Percentiles rank a stretch among this genome's conserved stretches.
phyloP scores from a whole-genome alignment of 352 stramenopile species.

The Phytophthora brassicae region DNA sequence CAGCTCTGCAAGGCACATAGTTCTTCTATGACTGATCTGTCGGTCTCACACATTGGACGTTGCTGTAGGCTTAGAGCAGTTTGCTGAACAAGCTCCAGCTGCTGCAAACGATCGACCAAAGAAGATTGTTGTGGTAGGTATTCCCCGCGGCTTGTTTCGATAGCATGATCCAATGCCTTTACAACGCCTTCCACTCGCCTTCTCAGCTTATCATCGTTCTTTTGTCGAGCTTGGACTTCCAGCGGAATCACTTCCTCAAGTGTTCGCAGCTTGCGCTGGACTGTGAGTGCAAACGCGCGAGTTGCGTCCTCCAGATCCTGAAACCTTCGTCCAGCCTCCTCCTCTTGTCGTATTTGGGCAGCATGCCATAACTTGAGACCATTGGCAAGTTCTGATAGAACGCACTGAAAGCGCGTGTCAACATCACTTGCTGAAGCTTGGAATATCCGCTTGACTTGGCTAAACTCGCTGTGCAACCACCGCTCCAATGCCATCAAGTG shows the following conservation, averaged over 20 bases:
- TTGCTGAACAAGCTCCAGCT: conserved; percentile 32
- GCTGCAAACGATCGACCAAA: conserved; percentile 30
- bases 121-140: conserved; percentile 20
- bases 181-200: conserved; percentile 44
- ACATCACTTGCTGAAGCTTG: conserved; percentile 42
- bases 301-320: conserved; percentile 39
- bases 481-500: conserved; percentile 59
- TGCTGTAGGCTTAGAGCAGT: conserved; percentile 22
- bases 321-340: conserved; percentile 30
- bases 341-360: conserved; percentile 38
- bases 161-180: conserved; percentile 34
- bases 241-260: conserved; percentile 67
- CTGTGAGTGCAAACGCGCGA: conserved; percentile 1
- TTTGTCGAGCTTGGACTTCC: conserved; percentile 63
- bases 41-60: conserved; percentile 25
- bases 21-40: conserved; percentile 3
- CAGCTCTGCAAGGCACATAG: conserved; percentile 11
- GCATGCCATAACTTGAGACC: conserved; percentile 34
- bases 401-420: conserved; percentile 38
- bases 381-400: conserved; percentile 38
- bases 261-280: conserved; percentile 51
- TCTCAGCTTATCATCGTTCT: conserved; percentile 55
- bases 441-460: conserved; percentile 51
- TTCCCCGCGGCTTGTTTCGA: conserved; percentile 37
- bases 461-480: conserved; percentile 55